Base-by-base conservation (phyloP, 768 basidiomycete species). In the Boletus subparvulus region DNA sequence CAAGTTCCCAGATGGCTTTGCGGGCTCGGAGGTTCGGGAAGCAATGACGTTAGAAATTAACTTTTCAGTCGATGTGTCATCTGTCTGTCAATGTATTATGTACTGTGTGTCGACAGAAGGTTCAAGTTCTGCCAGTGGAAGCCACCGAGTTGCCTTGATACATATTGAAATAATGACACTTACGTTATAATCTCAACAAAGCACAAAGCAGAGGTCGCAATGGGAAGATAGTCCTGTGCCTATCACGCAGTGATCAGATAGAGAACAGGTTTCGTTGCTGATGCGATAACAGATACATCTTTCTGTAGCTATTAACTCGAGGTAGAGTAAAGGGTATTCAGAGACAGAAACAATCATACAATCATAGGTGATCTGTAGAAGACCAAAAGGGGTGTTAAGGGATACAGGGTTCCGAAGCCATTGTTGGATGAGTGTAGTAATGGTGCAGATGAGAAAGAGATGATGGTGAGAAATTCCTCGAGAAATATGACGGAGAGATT, bases 281-380 rank as follows among this genome's bases (percentile, higher is more conserved):
- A 26, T 56, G 66, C 35, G 19, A 32, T 69, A 55, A 61, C 53
- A 65, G 71, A 71, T 71, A 71, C 70, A 71, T 53, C 47, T 62
- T 63, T 62, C 59, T 56, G 50, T 40, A 50, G 40, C 61, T 54
- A 73, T 73, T 71, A 71, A 49, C 57, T 49, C 55, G 58, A 52
- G 54, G 52, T 73, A 71, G 33, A 59, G 50, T 71, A 71, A 7
- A 54, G 64, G 71, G 69, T 71, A 71, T 71, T 21, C 61, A 33
- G 49, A 57, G 47, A 56, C 46, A 37, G 56, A 56, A 36, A 42
- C 59, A 55, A 47, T 60, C 60, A 45, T 66, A 69, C 52, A 62
- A 42, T 35, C 69, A 65, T 70, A 50, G 42, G 46, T 47, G 59
- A 63, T 61, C 60, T 42, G 58, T 42, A 44, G 39, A 51, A 48